Conservation (phyloP, 176 grass and related monocot genomes). For the Luzula sylvatica region DNA sequence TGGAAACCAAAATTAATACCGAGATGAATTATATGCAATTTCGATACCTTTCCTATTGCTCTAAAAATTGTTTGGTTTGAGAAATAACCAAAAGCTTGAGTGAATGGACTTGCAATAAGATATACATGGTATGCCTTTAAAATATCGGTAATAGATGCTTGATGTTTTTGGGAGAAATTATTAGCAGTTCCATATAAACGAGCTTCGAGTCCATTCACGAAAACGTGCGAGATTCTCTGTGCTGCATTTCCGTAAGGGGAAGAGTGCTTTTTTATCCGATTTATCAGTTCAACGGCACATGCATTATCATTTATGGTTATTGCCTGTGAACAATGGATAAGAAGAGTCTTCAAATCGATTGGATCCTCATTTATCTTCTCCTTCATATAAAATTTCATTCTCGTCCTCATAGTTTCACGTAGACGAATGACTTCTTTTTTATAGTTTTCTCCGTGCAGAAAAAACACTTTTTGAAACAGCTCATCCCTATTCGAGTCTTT, state of each 20-base stretch:
- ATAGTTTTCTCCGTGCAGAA: constrained; percentile 20
- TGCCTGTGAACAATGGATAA: constrained; percentile 26
- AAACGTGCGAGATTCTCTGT: constrained; percentile 21
- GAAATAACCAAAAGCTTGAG: constrained; percentile 19
- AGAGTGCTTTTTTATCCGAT: constrained; percentile 22
- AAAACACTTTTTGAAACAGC: constrained; percentile 22
- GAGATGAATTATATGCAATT: constrained; percentile 23
- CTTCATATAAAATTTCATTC: constrained; percentile 1
- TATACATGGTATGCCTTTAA: constrained; percentile 30
- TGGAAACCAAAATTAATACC: constrained; percentile 29
- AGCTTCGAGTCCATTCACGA: constrained; percentile 26
- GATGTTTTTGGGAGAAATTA: constrained; percentile 19
- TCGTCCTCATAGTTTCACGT: not conserved
- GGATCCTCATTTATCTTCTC: constrained; percentile 17
- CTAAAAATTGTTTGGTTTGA: constrained; percentile 17
- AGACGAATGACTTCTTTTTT: constrained; percentile 10
- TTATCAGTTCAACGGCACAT: constrained; percentile 16
- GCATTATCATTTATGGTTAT: constrained; percentile 22
- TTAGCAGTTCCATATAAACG: constrained; percentile 24
- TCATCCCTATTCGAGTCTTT: constrained; percentile 10
- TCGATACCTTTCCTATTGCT: not conserved
- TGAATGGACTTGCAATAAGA: constrained; percentile 27
- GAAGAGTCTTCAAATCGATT: constrained; percentile 23
- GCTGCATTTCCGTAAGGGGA: constrained; percentile 21
- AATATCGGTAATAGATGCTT: constrained; percentile 10